Evolutionary conservation across 1,284 basidiomycete species (phyloP).

Genomic region (Naganishia liquefaciens): DNA sequence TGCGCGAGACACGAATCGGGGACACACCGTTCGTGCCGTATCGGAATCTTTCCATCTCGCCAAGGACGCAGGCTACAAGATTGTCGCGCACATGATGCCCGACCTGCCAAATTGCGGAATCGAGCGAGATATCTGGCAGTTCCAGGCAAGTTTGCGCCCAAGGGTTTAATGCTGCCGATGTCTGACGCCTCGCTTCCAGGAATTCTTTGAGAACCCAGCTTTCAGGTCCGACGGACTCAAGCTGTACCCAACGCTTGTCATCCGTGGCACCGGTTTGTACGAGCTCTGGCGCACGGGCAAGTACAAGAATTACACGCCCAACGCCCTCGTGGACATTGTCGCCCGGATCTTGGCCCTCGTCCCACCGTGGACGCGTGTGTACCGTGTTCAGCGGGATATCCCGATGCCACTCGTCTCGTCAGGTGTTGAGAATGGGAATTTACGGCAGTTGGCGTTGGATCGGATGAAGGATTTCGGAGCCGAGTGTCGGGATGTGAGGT

Average conservation of each 20-base stretch:
- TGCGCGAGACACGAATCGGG: slow-evolving; percentile 95
- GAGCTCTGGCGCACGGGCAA: slow-evolving; percentile 94
- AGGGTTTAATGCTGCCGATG: neutral
- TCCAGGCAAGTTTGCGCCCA: slow-evolving; percentile 61
- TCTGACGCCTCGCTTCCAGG: slow-evolving; percentile 43
- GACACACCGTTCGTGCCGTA: slow-evolving; percentile 96
- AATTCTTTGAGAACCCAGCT: slow-evolving; percentile 97
- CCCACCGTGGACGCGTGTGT: slow-evolving; percentile 98
- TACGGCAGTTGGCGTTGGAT: slow-evolving; percentile 92
- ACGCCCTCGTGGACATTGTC: slow-evolving; percentile 95
- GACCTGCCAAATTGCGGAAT: slow-evolving; percentile 96
- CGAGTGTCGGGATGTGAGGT: slow-evolving; percentile 95
- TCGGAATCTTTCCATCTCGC: slow-evolving; percentile 97
- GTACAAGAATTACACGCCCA: slow-evolving; percentile 99
- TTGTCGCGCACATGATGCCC: slow-evolving; percentile 98
- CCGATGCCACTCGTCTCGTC: slow-evolving; percentile 91
- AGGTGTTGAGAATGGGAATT: slow-evolving; percentile 97
- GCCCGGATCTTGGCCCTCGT: slow-evolving; percentile 94
- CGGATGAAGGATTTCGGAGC: slow-evolving; percentile 99
- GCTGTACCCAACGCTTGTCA: slow-evolving; percentile 97
- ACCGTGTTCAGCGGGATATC: slow-evolving; percentile 97
- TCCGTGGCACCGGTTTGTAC: slow-evolving; percentile 94
- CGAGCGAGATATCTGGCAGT: slow-evolving; percentile 96
- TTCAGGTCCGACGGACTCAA: slow-evolving; percentile 97
- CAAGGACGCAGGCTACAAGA: slow-evolving; percentile 99